Base-by-base conservation (phyloP, 371 early-diverging fungal genomes). In the Mortierella sp. region DNA sequence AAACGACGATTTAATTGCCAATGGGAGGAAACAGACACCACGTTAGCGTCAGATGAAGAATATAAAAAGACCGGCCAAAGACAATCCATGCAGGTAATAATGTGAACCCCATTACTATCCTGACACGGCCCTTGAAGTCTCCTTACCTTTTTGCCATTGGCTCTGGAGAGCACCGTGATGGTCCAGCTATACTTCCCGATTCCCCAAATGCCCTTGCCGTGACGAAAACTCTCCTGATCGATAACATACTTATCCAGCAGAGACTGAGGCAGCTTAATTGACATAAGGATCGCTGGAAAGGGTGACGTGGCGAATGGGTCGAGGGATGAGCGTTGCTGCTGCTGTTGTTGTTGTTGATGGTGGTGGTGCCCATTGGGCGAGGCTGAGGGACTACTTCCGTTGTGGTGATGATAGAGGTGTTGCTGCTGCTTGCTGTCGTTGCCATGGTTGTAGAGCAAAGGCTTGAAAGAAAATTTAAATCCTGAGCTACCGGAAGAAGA, bases 401-500 rank as follows among this genome's bases (percentile, higher is more conserved):
- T 72, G 63, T 65, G 60, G 3, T 83, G 80, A 44, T 75, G 73
- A 65, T 84, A 77, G 13, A 74, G 38, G 28, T 71, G 79, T 45
- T 84, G 84, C 47, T 80, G 78, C 57, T 75, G 72, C 54, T 79
- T 84, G 63, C 73, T 85, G 60, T 82, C 80, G 55, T 76, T 85
- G 77, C 80, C 75, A 55, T 82, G 80, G 65, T 47, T 79, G 73
- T 82, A 82, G 52, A 84, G 77, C 79, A 80, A 76, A 31, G 85
- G 82, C 65, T 82, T 85, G 73, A 85, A 84, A n/a, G 78, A 26
- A 77, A 85, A 85, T 58, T 77, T 85, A 75, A 85, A 85, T 76
- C 82, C 80, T 54, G 79, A 76, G 68, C 76, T 82, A 5, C 82
- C 86, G 82, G 86, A 82, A 79, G 86, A 85, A 79, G 85, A 84